These are phyloP conservation scores for Casuarina glauca DNA, from an alignment of 306 rosid species.

Conservation along the genomic window DNA sequence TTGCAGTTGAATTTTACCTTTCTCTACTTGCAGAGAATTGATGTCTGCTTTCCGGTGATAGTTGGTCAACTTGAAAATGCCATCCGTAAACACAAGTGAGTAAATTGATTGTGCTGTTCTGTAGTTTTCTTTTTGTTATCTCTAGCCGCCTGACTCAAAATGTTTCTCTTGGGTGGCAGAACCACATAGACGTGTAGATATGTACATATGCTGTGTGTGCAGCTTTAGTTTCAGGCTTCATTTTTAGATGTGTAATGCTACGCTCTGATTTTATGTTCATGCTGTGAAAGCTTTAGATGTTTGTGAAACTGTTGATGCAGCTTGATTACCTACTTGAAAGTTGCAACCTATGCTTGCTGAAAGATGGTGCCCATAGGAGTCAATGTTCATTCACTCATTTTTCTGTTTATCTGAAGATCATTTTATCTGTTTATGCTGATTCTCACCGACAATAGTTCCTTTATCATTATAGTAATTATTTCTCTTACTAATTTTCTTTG, in stretches of 20 bases:
- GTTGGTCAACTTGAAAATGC: constrained; percentile 65
- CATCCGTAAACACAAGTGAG: constrained; percentile 74
- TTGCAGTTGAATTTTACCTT: constrained; percentile 28
- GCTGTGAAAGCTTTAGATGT: neutral
- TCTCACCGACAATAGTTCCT: neutral
- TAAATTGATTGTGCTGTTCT: constrained; percentile 18
- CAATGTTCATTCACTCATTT: neutral
- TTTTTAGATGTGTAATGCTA: constrained; percentile 15
- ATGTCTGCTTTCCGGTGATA: constrained; percentile 50
- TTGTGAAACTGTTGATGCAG: constrained; percentile 4
- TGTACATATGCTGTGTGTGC: constrained; percentile 4
- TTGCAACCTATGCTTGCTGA: neutral
- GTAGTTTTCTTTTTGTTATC: neutral
- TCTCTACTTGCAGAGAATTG: constrained; percentile 55
- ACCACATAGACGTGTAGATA: neutral
- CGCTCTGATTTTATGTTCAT: constrained; percentile 6
- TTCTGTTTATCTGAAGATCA: neutral
- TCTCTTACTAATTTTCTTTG: neutral
- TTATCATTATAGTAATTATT: neutral
- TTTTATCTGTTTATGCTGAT: neutral
- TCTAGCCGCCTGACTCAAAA: neutral
- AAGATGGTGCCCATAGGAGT: neutral
- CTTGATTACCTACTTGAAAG: constrained; percentile 13
- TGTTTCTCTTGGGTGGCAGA: constrained; percentile 13
- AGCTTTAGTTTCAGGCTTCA: constrained; percentile 12